Evolutionary conservation across 176 grass and related monocot species (phyloP).

Genomic region (Avena eriantha): DNA sequence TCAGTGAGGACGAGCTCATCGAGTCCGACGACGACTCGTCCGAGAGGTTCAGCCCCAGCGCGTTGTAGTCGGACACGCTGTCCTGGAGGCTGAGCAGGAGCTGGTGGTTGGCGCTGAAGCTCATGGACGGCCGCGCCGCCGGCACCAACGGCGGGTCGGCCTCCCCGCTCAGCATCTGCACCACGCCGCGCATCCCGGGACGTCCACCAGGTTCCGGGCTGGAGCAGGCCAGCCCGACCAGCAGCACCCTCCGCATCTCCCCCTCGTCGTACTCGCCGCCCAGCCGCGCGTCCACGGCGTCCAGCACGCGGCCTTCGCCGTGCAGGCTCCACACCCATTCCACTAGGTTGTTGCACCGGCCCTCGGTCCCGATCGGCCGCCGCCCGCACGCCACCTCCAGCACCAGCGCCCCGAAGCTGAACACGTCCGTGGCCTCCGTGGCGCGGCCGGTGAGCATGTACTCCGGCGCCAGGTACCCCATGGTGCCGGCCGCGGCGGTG

Average conservation of each 20-base stretch:
- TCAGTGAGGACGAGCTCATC: constrained; percentile 64
- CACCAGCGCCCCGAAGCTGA: constrained; percentile 83
- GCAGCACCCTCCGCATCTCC: constrained; percentile 59
- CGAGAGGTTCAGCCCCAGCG: constrained; percentile 64
- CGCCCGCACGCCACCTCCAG: constrained; percentile 81
- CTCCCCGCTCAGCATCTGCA: constrained; percentile 87
- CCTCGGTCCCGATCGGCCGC: constrained; percentile 64
- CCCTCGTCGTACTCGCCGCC: constrained; percentile 75
- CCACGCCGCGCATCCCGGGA: constrained; percentile 80
- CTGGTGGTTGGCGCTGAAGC: constrained; percentile 81
- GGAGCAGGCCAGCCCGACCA: constrained; percentile 85
- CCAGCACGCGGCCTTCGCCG: constrained; percentile 59
- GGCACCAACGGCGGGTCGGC: constrained; percentile 87
- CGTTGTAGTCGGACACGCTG: constrained; percentile 94
- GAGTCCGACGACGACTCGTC: constrained; percentile 56
- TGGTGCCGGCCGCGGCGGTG: constrained; percentile 83
- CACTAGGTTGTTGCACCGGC: constrained; percentile 67
- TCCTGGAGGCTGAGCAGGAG: constrained; percentile 88
- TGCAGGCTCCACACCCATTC: constrained; percentile 96
- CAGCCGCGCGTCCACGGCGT: constrained; percentile 54
- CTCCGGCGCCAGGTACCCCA: constrained; percentile 96
- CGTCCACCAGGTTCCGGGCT: constrained; percentile 65
- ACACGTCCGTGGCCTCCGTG: constrained; percentile 79
- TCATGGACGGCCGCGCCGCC: constrained; percentile 73
- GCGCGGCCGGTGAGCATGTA: constrained; percentile 94